Conservation (phyloP, 192 early-diverging fungal species). For the Entophlyctis luteolus region DNA sequence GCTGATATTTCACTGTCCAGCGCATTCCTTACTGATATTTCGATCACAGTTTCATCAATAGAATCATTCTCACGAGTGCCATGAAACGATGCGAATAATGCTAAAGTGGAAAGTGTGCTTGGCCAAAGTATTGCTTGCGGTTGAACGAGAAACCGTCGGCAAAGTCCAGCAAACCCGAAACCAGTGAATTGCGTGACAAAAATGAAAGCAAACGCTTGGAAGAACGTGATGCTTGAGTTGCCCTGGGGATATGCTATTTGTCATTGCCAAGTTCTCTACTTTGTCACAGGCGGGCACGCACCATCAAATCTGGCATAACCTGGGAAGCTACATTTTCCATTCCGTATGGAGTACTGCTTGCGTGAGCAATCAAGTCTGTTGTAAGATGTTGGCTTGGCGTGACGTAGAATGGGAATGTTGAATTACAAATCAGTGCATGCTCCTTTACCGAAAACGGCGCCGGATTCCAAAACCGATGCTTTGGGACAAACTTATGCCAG, state of each 20-base stretch:
- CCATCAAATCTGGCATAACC: not conserved
- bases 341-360: not conserved
- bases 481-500: conserved; percentile 4
- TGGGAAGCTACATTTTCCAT: conserved; percentile 8
- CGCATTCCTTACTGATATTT: not conserved
- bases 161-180: conserved; percentile 67
- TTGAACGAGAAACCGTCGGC: conserved; percentile 77
- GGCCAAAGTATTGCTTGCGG: conserved; percentile 70
- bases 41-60: not conserved
- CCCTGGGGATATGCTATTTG: too few species aligned
- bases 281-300: too few species aligned
- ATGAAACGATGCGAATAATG: conserved; percentile 17
- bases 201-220: conserved; percentile 40
- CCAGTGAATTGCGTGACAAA: conserved; percentile 68
- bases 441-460: conserved; percentile 87
- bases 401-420: conserved; percentile 37
- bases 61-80: too few species aligned
- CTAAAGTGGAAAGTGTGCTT: conserved; percentile 34
- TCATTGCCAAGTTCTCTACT: too few species aligned
- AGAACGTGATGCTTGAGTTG: conserved; percentile 8
- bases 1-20: not conserved
- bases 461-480: conserved; percentile 64
- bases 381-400: not conserved
- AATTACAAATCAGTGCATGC: conserved; percentile 72
- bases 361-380: not conserved